Conservation (phyloP, 176 grass and related monocot species). For the Echinochloa phyllopogon region DNA sequence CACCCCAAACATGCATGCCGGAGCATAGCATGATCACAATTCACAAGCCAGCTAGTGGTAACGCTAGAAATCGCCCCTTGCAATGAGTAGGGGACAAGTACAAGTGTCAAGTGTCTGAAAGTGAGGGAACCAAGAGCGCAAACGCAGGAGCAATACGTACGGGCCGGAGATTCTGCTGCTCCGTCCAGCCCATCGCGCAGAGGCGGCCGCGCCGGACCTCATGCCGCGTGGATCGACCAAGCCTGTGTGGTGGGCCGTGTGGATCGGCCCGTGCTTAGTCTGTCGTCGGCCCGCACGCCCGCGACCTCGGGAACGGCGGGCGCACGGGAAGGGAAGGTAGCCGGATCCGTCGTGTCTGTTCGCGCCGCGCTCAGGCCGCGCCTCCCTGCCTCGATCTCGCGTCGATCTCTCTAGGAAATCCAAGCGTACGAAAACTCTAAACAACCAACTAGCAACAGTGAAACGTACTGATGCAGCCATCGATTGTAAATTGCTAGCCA, state of each 20-base stretch:
- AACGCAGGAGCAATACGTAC: not conserved
- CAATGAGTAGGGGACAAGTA: not conserved
- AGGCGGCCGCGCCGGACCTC: too few species aligned
- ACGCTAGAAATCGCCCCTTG: not conserved
- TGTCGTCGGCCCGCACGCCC: not conserved
- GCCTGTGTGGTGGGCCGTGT: too few species aligned
- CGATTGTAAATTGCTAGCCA: not conserved
- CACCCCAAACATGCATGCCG: not conserved
- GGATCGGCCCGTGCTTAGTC: too few species aligned
- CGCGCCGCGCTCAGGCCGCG: not conserved
- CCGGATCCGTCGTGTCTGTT: conserved; percentile 34
- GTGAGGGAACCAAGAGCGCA: not conserved
- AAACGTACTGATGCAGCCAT: conserved; percentile 16
- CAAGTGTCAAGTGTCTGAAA: not conserved
- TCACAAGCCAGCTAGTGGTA: not conserved
- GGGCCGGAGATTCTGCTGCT: not conserved
- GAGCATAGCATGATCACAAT: not conserved
- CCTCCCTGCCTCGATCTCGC: not conserved
- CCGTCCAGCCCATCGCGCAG: not conserved
- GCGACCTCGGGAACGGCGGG: not conserved
- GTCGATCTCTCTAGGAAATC: not conserved
- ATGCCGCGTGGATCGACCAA: too few species aligned
- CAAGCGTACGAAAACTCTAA: not conserved
- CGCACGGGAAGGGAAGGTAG: not conserved
- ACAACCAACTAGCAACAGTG: not conserved